phyloP scores from a whole-genome alignment of 108 stramenopile species.

The Fragilaria radians region DNA sequence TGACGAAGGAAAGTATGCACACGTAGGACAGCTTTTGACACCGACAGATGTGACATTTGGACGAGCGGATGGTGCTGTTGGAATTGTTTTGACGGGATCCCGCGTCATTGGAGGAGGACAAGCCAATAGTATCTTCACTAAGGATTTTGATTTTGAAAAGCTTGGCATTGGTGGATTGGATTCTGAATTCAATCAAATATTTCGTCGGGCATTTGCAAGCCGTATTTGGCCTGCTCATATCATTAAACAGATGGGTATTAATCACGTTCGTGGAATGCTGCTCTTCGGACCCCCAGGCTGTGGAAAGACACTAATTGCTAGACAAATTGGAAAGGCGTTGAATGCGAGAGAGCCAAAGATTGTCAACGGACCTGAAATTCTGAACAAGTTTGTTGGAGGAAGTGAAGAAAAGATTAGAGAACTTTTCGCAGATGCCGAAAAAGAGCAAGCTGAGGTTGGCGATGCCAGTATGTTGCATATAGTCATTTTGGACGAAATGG shows the following conservation, averaged over 20 bases:
- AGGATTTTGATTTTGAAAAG: slow-evolving; percentile 96
- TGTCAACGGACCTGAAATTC: slow-evolving; percentile 89
- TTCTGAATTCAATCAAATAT: slow-evolving; percentile 95
- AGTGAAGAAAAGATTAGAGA: slow-evolving; percentile 86
- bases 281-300: slow-evolving; percentile 81
- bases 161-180: slow-evolving; percentile 98
- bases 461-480: slow-evolving; percentile 68
- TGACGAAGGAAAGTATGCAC: slow-evolving; percentile 5
- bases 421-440: slow-evolving; percentile 92
- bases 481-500: slow-evolving; percentile 82
- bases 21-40: slow-evolving; percentile 53
- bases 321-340: slow-evolving; percentile 85
- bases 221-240: slow-evolving; percentile 94
- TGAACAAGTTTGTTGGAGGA: slow-evolving; percentile 98
- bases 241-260: slow-evolving; percentile 87
- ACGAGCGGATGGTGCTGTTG: slow-evolving; percentile 34
- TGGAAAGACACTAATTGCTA: slow-evolving; percentile 79
- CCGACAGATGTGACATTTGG: slow-evolving; percentile 63
- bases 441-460: slow-evolving; percentile 51
- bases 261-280: slow-evolving; percentile 75
- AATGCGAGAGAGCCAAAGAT: slow-evolving; percentile 89
- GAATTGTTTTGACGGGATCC: slow-evolving; percentile 43
- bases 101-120: slow-evolving; percentile 55
- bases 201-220: slow-evolving; percentile 96
- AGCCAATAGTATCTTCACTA: slow-evolving; percentile 73